These are phyloP conservation scores for Bipolaris sorokiniana DNA, from an alignment of 2,329 filamentous ascomycete genomes.

Conservation along the genomic window DNA sequence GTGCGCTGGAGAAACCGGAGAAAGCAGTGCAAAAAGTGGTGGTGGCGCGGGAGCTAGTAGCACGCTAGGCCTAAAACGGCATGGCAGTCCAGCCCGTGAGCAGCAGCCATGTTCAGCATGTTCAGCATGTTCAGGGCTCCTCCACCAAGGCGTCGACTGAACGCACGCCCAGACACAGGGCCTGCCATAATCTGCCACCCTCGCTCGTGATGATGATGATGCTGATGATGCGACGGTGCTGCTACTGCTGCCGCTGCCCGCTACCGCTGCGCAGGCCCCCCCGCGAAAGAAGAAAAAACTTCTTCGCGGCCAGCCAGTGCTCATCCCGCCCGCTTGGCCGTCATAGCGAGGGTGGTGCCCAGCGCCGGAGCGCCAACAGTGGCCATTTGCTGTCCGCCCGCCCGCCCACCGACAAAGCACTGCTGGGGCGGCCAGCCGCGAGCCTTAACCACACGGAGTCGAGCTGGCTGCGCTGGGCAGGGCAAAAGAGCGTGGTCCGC, in stretches of 20 bases:
- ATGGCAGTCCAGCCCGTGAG: constrained; percentile 27
- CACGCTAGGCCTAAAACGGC: constrained; percentile 13
- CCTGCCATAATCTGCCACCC: not conserved
- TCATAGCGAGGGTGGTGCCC: constrained; percentile 22
- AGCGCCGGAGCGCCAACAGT: constrained; percentile 18
- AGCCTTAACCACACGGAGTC: constrained; percentile 26
- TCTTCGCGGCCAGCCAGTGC: not conserved
- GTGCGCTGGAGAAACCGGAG: constrained; percentile 44
- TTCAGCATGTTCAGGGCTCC: constrained; percentile 22
- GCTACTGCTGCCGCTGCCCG: too few relatives aligned
- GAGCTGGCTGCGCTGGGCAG: constrained; percentile 24
- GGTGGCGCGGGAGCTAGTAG: constrained; percentile 34
- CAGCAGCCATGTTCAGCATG: constrained; percentile 26
- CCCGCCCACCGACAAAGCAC: not conserved
- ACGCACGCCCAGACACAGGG: not conserved
- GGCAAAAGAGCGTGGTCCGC: constrained; percentile 35
- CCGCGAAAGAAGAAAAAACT: too few relatives aligned
- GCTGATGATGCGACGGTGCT: too few relatives aligned
- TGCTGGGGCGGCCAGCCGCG: constrained; percentile 25
- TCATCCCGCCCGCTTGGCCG: constrained; percentile 24
- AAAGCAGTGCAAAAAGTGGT: constrained; percentile 27
- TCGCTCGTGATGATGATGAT: too few relatives aligned
- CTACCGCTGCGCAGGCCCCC: too few relatives aligned
- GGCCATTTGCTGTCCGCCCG: constrained; percentile 31
- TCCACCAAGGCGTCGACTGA: constrained; percentile 19